Evolutionary conservation across 2,329 filamentous ascomycete species (phyloP).

Genomic region (Phyllosticta paracitricarpa): DNA sequence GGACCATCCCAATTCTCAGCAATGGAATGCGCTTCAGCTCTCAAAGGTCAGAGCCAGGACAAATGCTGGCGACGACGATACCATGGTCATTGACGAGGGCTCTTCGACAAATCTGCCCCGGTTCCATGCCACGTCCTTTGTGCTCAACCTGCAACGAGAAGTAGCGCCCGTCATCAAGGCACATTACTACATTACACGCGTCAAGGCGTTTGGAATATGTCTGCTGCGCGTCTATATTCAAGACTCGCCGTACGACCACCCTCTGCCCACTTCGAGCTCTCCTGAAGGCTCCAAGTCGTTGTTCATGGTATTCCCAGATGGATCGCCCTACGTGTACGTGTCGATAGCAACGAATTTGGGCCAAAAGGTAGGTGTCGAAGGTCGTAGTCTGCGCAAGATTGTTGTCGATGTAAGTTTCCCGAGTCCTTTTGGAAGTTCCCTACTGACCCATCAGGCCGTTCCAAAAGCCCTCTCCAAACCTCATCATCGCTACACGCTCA

Average conservation of each 20-base stretch:
- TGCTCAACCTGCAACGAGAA: slow-evolving; percentile 64
- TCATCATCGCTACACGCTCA: slow-evolving; percentile 59
- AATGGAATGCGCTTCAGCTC: slow-evolving; percentile 46
- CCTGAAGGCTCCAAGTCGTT: slow-evolving; percentile 60
- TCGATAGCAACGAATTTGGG: slow-evolving; percentile 37
- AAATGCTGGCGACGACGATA: slow-evolving; percentile 14
- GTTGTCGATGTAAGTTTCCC: slow-evolving; percentile 46
- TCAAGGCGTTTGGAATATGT: slow-evolving; percentile 56
- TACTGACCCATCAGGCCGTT: slow-evolving; percentile 42
- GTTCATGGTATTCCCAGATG: slow-evolving; percentile 74
- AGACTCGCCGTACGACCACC: slow-evolving; percentile 59
- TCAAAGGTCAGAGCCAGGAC: slow-evolving; percentile 21
- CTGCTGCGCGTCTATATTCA: slow-evolving; percentile 70
- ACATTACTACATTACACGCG: slow-evolving; percentile 71
- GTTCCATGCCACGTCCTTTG: slow-evolving; percentile 71
- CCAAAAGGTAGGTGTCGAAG: slow-evolving; percentile 24
- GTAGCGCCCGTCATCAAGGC: slow-evolving; percentile 71
- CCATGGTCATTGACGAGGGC: slow-evolving; percentile 30
- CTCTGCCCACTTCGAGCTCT: slow-evolving; percentile 14
- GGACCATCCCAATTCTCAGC: slow-evolving; percentile 40
- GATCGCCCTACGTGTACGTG: slow-evolving; percentile 64
- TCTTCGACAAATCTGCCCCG: slow-evolving; percentile 44
- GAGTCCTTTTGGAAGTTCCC: no score
- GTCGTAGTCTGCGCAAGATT: slow-evolving; percentile 54
- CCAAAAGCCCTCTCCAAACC: slow-evolving; percentile 73